phyloP scores from a whole-genome alignment of 805 yeast species.

The Sugiyamaella smithiae region DNA sequence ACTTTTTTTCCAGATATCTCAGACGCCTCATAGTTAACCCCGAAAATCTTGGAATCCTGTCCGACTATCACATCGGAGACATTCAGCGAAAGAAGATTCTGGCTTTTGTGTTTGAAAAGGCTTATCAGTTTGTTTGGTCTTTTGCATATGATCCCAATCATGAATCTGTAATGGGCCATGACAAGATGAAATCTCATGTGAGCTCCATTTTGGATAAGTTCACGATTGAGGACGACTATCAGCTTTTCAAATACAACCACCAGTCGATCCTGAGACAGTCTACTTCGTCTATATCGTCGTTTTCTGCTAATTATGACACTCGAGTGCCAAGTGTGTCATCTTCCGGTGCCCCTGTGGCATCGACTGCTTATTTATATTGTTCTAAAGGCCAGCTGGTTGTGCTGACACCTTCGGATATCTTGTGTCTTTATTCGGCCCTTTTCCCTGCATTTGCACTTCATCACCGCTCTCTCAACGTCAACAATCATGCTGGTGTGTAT shows the following conservation, averaged over 20 bases:
- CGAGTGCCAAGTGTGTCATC: conserved; percentile 6
- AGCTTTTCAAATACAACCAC: not conserved
- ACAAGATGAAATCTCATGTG: conserved; percentile 10
- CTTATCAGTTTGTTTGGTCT: conserved; percentile 13
- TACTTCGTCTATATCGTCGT: not conserved
- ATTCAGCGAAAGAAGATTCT: conserved; percentile 24
- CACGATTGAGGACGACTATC: conserved; percentile 5
- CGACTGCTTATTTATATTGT: not conserved
- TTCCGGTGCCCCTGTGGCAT: not conserved
- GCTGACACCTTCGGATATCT: conserved; percentile 32
- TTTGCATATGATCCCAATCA: conserved; percentile 12
- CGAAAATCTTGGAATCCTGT: conserved; percentile 24
- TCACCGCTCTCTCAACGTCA: conserved; percentile 7
- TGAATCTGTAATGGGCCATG: conserved; percentile 7
- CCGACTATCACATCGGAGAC: conserved; percentile 24
- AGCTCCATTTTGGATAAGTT: conserved; percentile 18
- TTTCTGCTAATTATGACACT: not conserved
- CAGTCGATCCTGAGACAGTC: not conserved
- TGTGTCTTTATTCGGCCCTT: conserved; percentile 27
- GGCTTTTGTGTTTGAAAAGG: conserved; percentile 18
- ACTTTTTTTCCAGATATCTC: conserved; percentile 22
- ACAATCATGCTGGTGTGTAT: not conserved
- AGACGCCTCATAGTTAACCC: conserved; percentile 22
- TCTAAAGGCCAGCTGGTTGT: conserved; percentile 23
- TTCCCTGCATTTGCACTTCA: conserved; percentile 24